Evolutionary conservation across 2,329 filamentous ascomycete species (phyloP), one percentile per base, ranked within the genome.

Genomic region (Neonectria punicea): DNA sequence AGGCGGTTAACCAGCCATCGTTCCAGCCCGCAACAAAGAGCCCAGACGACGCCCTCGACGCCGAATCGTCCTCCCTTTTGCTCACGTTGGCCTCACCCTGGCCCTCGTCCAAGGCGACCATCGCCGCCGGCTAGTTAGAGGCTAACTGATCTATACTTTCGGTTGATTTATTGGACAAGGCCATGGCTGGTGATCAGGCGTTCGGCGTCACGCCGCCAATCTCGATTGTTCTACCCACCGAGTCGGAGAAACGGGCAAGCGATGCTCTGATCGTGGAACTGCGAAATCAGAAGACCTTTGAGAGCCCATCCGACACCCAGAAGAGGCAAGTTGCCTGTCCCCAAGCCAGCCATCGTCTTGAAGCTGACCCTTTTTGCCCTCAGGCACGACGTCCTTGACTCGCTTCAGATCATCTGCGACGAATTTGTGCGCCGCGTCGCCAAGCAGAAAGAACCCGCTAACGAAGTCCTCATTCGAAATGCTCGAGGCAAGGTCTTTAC

Each of bases 401-500:
- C 92, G 34, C 86, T 99, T 20, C 92, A 97, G 76, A 85, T 84
- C 53, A 92, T 97, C 59, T 91, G 93, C 66, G 85, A 94, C 76
- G 93, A 95, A 72, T 97, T 99, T 74, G 93, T 99, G 61, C 90
- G 90, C 78, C 86, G 89, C 68, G 94, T 97, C 10, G 93, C 93
- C 70, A 85, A 86, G 70, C 86, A 88, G 74, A 94, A 92, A 78
- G 90, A 89, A 66, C 83, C 85, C 8, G 85, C 95, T 55, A 91
- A 94, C 50, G 88, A 93, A 47, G 89, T 90, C 34, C 87, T 96
- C 50, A 87, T 96, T 50, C 93, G 94, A 71, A 90, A 92, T 75
- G 93, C 94, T 6, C 93, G 94, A 58, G 96, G 94, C 69, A 96
- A 95, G 82, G 90, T 99, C 71, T 97, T 97, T 79, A 97, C 95